Base-by-base conservation (phyloP, 306 rosid genomes). In the Elaeagnus macrophylla region DNA sequence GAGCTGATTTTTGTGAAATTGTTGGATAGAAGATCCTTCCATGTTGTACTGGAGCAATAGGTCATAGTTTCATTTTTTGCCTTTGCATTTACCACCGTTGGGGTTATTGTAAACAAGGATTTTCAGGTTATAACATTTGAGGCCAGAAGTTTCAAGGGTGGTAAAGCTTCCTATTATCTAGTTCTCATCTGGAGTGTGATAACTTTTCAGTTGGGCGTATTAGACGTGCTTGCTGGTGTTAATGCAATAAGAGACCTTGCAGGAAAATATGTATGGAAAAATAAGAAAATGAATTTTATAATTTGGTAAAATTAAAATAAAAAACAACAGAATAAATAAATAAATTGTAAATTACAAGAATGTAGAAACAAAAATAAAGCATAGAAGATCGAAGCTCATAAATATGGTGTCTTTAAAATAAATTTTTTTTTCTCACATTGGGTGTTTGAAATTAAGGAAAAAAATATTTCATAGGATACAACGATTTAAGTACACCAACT, bases 11-110 rank as follows among this genome's bases (percentile, higher is more conserved):
- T 90, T 48, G 81, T 83, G 39, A 86, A 65, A 58, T 50, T 86
- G 8, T 70, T 90, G 0, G 83, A 75, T 39, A 54, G 88, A 72
- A 79, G 83, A 70, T 83, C 97, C 37, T 79, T 90, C 77, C 75
- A 77, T 63, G 97, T 90, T 43, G 95, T 90, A 56, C 51, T 90
- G 77, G 97, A 90, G 72, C 97, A 90, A 48, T 95, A 90, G 68
- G 68, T 90, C 55, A 82, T 82, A 94, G 97, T 90, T 12, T 79
- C 95, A 3, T 59, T 82, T 6, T 70, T 79, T 37, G 97, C 84
- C 7, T 90, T 83, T 51, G 39, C 68, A 52, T 90, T 90, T 41
- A 90, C 97, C 56, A 83, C 83, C 10, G 39, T 80, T 15, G 97
- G 94, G 46, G 62, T 81, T 6, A 55, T 79, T 53, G 56, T 63